These are phyloP conservation scores for Stenocarpella maydis DNA, from an alignment of 2,329 filamentous ascomycete species.

Conservation along the genomic window DNA sequence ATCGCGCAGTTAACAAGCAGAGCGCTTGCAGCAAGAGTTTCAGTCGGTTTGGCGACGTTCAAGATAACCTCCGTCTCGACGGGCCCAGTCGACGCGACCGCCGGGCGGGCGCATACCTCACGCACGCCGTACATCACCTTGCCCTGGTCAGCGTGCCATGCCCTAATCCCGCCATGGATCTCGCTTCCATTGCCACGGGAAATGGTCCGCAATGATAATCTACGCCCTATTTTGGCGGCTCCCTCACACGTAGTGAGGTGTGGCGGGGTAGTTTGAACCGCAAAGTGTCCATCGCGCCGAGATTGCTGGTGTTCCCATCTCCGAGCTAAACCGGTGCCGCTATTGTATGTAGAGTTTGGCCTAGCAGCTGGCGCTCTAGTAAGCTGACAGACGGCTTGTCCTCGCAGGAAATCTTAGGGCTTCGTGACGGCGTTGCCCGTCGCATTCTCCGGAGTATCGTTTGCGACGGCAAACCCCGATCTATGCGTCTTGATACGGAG, in stretches of 20 bases:
- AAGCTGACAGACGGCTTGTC: slow-evolving; percentile 4
- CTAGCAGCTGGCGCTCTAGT: slow-evolving; percentile 18
- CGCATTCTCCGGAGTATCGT: background rate
- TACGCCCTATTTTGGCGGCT: slow-evolving; percentile 22
- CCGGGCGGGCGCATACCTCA: background rate
- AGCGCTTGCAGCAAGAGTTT: slow-evolving; percentile 7
- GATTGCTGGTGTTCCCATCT: slow-evolving; percentile 19
- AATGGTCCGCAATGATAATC: slow-evolving; percentile 18
- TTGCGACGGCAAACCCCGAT: background rate
- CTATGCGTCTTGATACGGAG: background rate
- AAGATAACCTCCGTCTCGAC: background rate
- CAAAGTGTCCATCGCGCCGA: slow-evolving; percentile 17
- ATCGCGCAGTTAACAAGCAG: background rate
- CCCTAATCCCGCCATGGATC: slow-evolving; percentile 16
- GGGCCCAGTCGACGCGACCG: slow-evolving; percentile 1
- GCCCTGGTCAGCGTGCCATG: slow-evolving; percentile 22
- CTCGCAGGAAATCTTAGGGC: slow-evolving; percentile 8
- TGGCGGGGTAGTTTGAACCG: slow-evolving; percentile 16
- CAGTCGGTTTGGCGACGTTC: slow-evolving; percentile 15
- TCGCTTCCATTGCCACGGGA: slow-evolving; percentile 24
- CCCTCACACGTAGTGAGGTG: slow-evolving; percentile 15
- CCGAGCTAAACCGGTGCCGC: slow-evolving; percentile 16
- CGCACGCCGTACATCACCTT: background rate
- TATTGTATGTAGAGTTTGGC: slow-evolving; percentile 22
- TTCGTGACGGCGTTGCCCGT: slow-evolving; percentile 2